A percentile compares a stretch with the other conserved stretches of the same genome.
phyloP scores from a whole-genome alignment of 768 basidiomycete genomes.

The Naematelia aurantialba region DNA sequence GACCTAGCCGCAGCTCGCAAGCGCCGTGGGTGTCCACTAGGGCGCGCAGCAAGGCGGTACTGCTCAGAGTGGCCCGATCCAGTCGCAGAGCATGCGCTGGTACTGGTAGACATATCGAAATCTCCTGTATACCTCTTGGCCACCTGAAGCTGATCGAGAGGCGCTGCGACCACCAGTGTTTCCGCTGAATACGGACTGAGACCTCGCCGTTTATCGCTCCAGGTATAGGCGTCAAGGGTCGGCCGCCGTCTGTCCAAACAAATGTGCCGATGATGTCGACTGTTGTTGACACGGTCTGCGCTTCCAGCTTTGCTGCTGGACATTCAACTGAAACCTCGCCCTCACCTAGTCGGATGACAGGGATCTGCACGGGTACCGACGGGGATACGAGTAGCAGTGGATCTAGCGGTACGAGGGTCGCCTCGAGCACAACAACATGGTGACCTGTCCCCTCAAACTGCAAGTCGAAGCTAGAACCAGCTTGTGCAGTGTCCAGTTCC shows the following conservation, averaged over 20 bases:
- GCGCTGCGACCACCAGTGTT: conserved; percentile 3
- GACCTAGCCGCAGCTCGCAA: conserved; percentile 5
- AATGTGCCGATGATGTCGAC: conserved; percentile 9
- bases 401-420: conserved; percentile 18
- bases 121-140: conserved; percentile 10
- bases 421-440: conserved; percentile 8
- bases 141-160: conserved; percentile 14
- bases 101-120: conserved; percentile 2
- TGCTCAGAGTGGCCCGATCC: conserved; percentile 8
- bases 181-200: conserved; percentile 8
- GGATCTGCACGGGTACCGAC: conserved; percentile 16
- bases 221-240: not conserved
- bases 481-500: not conserved
- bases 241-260: conserved; percentile 14
- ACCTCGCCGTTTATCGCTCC: conserved; percentile 17
- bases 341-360: conserved; percentile 13
- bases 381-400: conserved; percentile 16
- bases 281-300: not conserved
- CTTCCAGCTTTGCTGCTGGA: not conserved
- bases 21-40: conserved; percentile 1
- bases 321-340: conserved; percentile 2
- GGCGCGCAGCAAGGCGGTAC: conserved; percentile 6
- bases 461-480: conserved; percentile 2
- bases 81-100: conserved; percentile 1
- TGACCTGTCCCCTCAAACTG: conserved; percentile 3